A percentile compares a stretch with the other conserved stretches of the same genome.
These are phyloP conservation scores for Phlebiopsis flavidoalba DNA, from an alignment of 768 basidiomycete genomes.

Conservation along the genomic window DNA sequence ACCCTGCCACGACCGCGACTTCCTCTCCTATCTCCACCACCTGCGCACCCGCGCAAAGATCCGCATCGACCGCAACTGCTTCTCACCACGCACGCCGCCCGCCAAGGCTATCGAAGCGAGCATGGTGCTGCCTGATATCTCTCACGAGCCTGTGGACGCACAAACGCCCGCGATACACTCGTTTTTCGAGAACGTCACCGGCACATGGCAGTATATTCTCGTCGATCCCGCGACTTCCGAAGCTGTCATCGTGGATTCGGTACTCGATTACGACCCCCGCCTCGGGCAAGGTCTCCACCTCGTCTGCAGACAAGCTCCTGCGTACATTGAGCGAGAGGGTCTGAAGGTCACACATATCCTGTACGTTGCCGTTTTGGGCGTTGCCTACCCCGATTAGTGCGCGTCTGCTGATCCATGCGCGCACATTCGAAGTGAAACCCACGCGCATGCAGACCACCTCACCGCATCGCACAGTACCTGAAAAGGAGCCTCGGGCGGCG, in stretches of 20 bases:
- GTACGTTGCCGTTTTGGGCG: constrained; percentile 16
- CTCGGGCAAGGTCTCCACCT: constrained; percentile 26
- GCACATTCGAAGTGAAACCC: constrained; percentile 26
- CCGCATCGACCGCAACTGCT: neutral
- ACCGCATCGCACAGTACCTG: constrained; percentile 31
- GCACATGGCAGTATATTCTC: constrained; percentile 50
- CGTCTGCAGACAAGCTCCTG: constrained; percentile 29
- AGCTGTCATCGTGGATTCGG: constrained; percentile 32
- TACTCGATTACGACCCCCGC: constrained; percentile 31
- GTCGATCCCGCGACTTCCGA: constrained; percentile 50
- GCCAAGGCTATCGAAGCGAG: neutral
- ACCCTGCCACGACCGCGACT: neutral
- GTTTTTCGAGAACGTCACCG: constrained; percentile 25
- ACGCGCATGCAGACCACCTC: constrained; percentile 36
- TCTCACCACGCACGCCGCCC: neutral
- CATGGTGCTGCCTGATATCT: constrained; percentile 4
- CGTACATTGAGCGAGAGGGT: constrained; percentile 25
- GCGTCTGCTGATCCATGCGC: neutral
- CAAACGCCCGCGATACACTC: constrained; percentile 22
- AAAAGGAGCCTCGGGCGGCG: constrained; percentile 24
- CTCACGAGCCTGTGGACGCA: constrained; percentile 14
- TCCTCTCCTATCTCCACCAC: neutral
- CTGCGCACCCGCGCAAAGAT: neutral
- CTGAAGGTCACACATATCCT: constrained; percentile 30
- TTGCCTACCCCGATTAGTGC: neutral